A percentile compares a stretch with the other conserved stretches of the same genome.
These are phyloP conservation scores for Oryza glaberrima DNA, from an alignment of 176 grass and related monocot genomes.

Conservation along the genomic window DNA sequence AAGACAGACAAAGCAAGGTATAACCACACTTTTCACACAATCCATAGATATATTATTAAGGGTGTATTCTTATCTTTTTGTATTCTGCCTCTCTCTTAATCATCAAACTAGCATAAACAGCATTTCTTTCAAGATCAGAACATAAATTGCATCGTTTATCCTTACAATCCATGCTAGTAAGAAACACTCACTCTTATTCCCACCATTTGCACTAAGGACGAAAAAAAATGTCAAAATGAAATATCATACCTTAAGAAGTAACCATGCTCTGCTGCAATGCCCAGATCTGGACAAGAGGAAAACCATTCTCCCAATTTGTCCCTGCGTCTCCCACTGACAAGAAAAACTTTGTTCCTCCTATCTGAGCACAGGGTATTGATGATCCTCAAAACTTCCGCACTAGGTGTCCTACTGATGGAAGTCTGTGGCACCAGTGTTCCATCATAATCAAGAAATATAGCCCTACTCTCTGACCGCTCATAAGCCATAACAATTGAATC, in stretches of 20 bases:
- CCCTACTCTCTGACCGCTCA: constrained; percentile 65
- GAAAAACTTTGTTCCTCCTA: constrained; percentile 69
- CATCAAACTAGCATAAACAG: not conserved
- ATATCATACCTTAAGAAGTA: constrained; percentile 77
- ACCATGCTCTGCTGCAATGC: constrained; percentile 87
- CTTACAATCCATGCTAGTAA: not conserved
- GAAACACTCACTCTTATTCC: not conserved
- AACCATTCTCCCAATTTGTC: constrained; percentile 73
- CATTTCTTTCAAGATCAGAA: not conserved
- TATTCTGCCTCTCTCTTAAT: not conserved
- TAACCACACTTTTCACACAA: not conserved
- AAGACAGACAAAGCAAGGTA: constrained; percentile 5
- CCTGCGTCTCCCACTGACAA: constrained; percentile 79
- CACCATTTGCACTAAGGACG: constrained; percentile 3
- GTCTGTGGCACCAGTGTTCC: constrained; percentile 82
- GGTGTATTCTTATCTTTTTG: not conserved
- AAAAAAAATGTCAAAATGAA: not conserved
- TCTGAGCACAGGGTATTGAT: constrained; percentile 81
- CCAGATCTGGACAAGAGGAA: constrained; percentile 67
- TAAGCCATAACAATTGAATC: constrained; percentile 79
- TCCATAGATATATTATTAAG: not conserved
- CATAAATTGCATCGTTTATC: not conserved
- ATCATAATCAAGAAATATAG: constrained; percentile 93
- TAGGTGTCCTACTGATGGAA: constrained; percentile 71
- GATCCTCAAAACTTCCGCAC: constrained; percentile 59